Base-by-base conservation (phyloP, 2,329 filamentous ascomycete species). In the Thelonectria discophora region DNA sequence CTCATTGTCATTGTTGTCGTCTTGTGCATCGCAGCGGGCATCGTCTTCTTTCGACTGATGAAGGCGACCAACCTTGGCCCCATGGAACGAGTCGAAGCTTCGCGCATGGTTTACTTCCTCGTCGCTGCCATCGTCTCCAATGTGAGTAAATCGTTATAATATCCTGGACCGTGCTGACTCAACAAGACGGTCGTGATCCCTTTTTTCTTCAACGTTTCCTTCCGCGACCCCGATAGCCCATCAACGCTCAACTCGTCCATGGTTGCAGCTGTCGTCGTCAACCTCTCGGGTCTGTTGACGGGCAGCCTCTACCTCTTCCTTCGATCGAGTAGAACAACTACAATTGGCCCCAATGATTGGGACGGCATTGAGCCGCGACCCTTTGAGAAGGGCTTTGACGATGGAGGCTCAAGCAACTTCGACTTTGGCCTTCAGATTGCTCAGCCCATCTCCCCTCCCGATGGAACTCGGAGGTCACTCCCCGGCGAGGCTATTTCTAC, bases 51-150 rank as follows among this genome's bases (percentile, higher is more conserved):
- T 40, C 85, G 84, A 62, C 77, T 92, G 21, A 83, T 82, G 65
- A 81, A 81, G 34, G 83, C 81, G 60, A 76, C 81, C 13, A 79
- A 80, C 15, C 81, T 90, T 52, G 86, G 88, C 40, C 78, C 82
- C 18, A 80, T 82, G 15, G 86, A 91, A 73, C 80, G 89, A 48
- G 82, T 87, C 59, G 81, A 86, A 34, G 88, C 89, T 4, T 90
- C 88, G 7, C 82, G 87, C 62, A 90, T 91, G 86, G 85, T 90
- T 11, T 91, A 89, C 72, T 91, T 89, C 71, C 78, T 90, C 64
- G 74, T 82, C 2, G 73, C 89, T 54, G 86, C 82, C 15, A 77
- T 87, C 56, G 74, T 85, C 50, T 86, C 82, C 56, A 86, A 83
- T 72, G 88, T 90, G 69, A 76, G 84, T 78, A 20, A 24, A 15